A percentile compares a stretch with the other conserved stretches of the same genome.
Conservation (phyloP, 1,284 basidiomycete genomes). For the Trametes sp. region DNA sequence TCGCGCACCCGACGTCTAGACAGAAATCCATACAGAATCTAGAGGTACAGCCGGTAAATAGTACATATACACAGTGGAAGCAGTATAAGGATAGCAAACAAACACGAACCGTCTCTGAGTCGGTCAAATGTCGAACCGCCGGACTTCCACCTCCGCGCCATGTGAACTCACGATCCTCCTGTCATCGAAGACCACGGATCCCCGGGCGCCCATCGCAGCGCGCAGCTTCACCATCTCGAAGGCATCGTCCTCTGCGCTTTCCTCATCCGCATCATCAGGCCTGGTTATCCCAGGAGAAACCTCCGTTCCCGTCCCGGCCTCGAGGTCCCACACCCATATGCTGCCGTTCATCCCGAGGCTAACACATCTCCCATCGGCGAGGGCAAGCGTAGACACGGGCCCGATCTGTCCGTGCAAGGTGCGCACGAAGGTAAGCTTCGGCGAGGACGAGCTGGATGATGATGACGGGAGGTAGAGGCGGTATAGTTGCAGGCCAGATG, state of each 20-base stretch:
- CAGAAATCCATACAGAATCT: too few species aligned
- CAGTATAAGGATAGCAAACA: neutral
- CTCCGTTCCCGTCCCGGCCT: conserved; percentile 68
- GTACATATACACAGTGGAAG: neutral
- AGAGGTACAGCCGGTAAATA: too few species aligned
- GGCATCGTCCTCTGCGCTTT: conserved; percentile 11
- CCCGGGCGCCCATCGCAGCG: conserved; percentile 37
- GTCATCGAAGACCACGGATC: conserved; percentile 76
- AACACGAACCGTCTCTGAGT: neutral
- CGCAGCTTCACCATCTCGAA: conserved; percentile 19
- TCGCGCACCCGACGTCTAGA: too few species aligned
- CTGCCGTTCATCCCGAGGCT: conserved; percentile 72
- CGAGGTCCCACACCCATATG: conserved; percentile 86
- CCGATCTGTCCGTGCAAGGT: conserved; percentile 71
- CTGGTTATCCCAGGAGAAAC: conserved; percentile 42
- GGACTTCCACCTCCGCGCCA: conserved; percentile 59
- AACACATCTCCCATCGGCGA: conserved; percentile 83
- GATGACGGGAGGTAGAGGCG: conserved; percentile 68
- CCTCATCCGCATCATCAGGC: conserved; percentile 16
- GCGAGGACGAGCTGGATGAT: conserved; percentile 52
- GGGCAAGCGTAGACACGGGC: conserved; percentile 68
- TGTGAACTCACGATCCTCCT: conserved; percentile 69
- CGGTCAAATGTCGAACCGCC: conserved; percentile 58
- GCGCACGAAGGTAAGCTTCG: conserved; percentile 76
- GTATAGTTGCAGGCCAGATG: conserved; percentile 72